Base-by-base conservation (phyloP, 805 yeast species). In the Lachancea cidri region DNA sequence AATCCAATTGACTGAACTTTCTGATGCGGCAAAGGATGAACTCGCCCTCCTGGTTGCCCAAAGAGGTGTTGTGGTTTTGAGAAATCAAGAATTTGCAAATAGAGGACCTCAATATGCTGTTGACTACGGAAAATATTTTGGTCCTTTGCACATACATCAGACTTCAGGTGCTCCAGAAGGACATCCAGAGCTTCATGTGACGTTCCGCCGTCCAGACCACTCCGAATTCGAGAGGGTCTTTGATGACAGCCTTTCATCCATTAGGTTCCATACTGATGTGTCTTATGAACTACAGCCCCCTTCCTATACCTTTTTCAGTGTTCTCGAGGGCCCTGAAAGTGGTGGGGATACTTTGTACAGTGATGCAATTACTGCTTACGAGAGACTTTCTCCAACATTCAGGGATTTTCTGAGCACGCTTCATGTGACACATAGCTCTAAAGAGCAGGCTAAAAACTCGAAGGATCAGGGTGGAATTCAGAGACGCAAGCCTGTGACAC, bases 291-390 rank as follows among this genome's bases (percentile, higher is more conserved):
- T 71, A 43, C 86, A 80, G 58, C 83, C 88, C 5, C 84, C 89
- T 11, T 83, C 83, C 13, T 67, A 74, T 42, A 83, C 94, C 1
- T 73, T 81, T 46, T 79, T 84, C 54, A 69, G 77, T 15, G 77
- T 81, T 42, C 66, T 82, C 36, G 83, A 81, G 44, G 70, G 71
- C 27, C 79, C 79, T 19, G 76, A 72, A 17, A 60, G 77, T 33
- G 88, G 91, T 40, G 93, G 93, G 46, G 93, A 84, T 59, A 84
- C 86, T 13, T 66, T 82, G 36, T 84, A 82, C 56, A 75, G 85
- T n/a, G 86, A 82, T 55, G 70, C 79, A 20, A 22, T 70, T 29
- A 87, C 81, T 58, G 87, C 86, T 7, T 84, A 80, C 61, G 74
- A 79, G 44, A 67, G 89, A 53, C 69, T 84, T 40, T 82, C 89